Evolutionary conservation across 2,329 filamentous ascomycete genomes (phyloP).

Genomic region (Nigrograna mackinnonii): DNA sequence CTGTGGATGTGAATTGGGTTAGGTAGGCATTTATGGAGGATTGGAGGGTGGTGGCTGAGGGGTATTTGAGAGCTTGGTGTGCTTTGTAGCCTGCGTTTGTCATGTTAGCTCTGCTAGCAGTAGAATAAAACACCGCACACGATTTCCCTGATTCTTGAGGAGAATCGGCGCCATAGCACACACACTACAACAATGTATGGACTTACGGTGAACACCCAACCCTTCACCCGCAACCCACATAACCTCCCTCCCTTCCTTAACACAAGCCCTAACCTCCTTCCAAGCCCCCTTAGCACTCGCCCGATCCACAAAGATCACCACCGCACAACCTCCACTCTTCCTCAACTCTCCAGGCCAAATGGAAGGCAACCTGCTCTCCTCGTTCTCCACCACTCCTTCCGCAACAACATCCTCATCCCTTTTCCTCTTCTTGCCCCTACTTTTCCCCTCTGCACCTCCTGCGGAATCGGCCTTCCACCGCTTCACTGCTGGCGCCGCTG

Average conservation of each 20-base stretch:
- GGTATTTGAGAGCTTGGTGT: slow-evolving; percentile 74
- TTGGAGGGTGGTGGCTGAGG: slow-evolving; percentile 69
- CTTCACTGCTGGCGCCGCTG: slow-evolving; percentile 51
- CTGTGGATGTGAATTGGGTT: slow-evolving; percentile 69
- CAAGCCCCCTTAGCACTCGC: slow-evolving; percentile 75
- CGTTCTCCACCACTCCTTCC: slow-evolving; percentile 55
- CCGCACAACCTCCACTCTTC: slow-evolving; percentile 74
- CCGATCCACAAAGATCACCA: slow-evolving; percentile 83
- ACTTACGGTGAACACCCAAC: slow-evolving; percentile 58
- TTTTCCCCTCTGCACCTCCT: slow-evolving; percentile 42
- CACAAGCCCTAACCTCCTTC: slow-evolving; percentile 70
- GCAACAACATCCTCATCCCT: slow-evolving; percentile 42
- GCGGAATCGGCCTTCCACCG: slow-evolving; percentile 37
- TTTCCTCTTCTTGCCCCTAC: slow-evolving; percentile 60
- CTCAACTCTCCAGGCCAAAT: slow-evolving; percentile 75
- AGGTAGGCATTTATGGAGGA: slow-evolving; percentile 83
- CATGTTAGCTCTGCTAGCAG: too few species aligned
- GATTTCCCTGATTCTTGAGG: too few species aligned
- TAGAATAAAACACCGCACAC: too few species aligned
- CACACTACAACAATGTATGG: too few species aligned
- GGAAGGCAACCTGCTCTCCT: slow-evolving; percentile 66
- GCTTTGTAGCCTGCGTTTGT: slow-evolving; percentile 59
- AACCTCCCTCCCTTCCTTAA: slow-evolving; percentile 61
- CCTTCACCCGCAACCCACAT: slow-evolving; percentile 64
- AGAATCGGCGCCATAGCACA: neutral